Conservation (phyloP, 2,329 filamentous ascomycete species). For the Rutstroemia sp. region DNA sequence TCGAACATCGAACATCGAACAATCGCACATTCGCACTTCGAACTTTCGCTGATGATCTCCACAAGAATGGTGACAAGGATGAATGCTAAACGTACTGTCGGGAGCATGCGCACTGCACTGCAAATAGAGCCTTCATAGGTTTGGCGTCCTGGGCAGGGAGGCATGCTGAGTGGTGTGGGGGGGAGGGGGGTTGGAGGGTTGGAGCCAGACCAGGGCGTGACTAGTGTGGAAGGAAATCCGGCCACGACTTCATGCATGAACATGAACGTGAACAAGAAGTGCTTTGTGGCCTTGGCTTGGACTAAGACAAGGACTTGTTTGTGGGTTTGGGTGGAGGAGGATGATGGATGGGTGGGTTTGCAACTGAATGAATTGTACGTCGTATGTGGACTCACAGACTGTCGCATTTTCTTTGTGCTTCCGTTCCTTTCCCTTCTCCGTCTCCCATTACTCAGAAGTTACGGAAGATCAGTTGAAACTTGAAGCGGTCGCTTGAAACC, state of each 20-base stretch:
- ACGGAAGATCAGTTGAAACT: slow-evolving; percentile 26
- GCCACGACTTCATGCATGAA: slow-evolving; percentile 33
- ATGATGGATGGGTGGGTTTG: too few species aligned
- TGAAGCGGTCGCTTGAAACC: slow-evolving; percentile 26
- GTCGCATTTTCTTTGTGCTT: slow-evolving; percentile 10
- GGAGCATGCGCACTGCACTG: slow-evolving; percentile 30
- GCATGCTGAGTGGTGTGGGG: slow-evolving; percentile 2
- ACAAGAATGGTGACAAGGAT: slow-evolving; percentile 23
- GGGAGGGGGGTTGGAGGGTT: slow-evolving; percentile 18
- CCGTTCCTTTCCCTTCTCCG: background rate
- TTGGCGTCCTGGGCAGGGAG: too few species aligned
- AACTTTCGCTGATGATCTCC: slow-evolving; percentile 27
- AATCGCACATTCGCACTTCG: too few species aligned
- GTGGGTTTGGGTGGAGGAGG: too few species aligned
- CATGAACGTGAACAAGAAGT: slow-evolving; percentile 23
- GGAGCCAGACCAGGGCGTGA: slow-evolving; percentile 20
- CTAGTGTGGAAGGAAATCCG: slow-evolving; percentile 23
- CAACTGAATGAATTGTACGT: too few species aligned
- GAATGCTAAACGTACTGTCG: slow-evolving; percentile 25
- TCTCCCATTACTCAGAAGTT: slow-evolving; percentile 13
- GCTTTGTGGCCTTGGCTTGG: slow-evolving; percentile 12
- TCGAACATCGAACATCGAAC: too few species aligned
- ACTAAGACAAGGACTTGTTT: too few species aligned
- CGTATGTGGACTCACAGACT: background rate
- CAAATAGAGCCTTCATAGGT: slow-evolving; percentile 19